Base-by-base conservation (phyloP, 2,329 filamentous ascomycete genomes). In the Penicillium sp. region DNA sequence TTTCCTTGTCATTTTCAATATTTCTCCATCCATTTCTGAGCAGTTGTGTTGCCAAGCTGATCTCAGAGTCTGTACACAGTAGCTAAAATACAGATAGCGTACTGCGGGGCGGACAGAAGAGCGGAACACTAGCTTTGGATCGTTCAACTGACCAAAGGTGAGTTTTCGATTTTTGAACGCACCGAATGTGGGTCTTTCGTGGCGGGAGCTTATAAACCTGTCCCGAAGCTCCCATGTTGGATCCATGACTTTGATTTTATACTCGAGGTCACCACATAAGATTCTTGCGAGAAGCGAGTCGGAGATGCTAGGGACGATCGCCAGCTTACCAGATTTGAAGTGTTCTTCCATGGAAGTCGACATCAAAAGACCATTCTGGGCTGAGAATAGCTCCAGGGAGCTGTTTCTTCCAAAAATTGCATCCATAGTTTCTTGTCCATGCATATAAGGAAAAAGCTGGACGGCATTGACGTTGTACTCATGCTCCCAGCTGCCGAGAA, bases 381-480 rank as follows among this genome's bases (percentile, higher is more conserved):
- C 35, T 4, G 58, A 63, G 44, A 65, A 65, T 3, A 63, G 51
- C 27, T 68, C 64, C 1, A 54, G 52, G 10, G 42, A 24, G 5
- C 53, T 31, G 6, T 24, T 47, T 39, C 54, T 44, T 1, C 65
- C 60, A 42, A 66, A 66, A 3, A 65, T 65, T 3, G 60, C 52
- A 45, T 65, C 60, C 60, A 66, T 65, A 1, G 49, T 53, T 9
- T 51, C 55, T 42, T 65, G 58, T 1, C 57, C 61, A 31, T 65
- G 55, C 42, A 53, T 61, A 33, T 49, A 56, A 2, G 59, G 31
- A 42, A 63, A 65, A 3, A 67, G 44, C 22, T 64, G 57, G 3
- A 61, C 52, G 49, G 49, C 54, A n/a, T 19, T n/a, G 10, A 51
- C 16, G 1, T 19, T 1, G 1, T 56, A 37, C 3, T 31, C 4